Evolutionary conservation across 1,139 yeast genomes (phyloP).

Genomic region (Pichia sp.): DNA sequence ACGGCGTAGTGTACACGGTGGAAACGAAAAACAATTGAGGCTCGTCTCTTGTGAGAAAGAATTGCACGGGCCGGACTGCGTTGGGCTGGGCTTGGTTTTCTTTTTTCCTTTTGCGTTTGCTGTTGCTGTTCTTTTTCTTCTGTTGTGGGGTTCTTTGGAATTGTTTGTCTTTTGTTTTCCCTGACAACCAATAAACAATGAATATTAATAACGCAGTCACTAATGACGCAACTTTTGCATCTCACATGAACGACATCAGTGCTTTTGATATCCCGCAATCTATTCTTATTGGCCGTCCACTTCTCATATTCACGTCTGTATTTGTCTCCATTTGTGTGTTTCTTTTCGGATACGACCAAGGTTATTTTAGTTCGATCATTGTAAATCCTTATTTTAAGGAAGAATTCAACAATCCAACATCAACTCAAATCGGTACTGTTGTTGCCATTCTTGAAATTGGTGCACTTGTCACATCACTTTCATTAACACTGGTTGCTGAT

Average conservation of each 20-base stretch:
- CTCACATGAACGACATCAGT: slow-evolving; percentile 6
- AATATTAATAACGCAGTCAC: slow-evolving; percentile 8
- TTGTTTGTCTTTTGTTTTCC: too few relatives aligned
- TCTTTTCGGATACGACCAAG: slow-evolving; percentile 59
- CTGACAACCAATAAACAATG: too few relatives aligned
- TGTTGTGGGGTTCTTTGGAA: too few relatives aligned
- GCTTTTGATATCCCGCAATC: slow-evolving; percentile 28
- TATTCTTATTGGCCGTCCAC: slow-evolving; percentile 46
- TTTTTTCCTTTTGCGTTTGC: neutral
- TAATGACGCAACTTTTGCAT: neutral
- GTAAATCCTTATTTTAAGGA: slow-evolving; percentile 67
- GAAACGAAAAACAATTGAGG: slow-evolving; percentile 6
- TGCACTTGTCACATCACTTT: slow-evolving; percentile 70
- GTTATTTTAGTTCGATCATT: slow-evolving; percentile 53
- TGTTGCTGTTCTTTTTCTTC: neutral
- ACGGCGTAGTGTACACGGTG: slow-evolving; percentile 4
- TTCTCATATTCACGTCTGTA: slow-evolving; percentile 51
- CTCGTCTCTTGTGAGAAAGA: too few relatives aligned
- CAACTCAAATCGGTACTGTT: slow-evolving; percentile 69
- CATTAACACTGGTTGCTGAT: slow-evolving; percentile 72
- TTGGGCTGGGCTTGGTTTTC: slow-evolving; percentile 2
- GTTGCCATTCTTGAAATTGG: slow-evolving; percentile 84
- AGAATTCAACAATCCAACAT: slow-evolving; percentile 66
- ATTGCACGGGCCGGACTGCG: too few relatives aligned
- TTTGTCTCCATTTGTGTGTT: slow-evolving; percentile 57